Conservation (phyloP, 495 filamentous ascomycete genomes). For the Aspergillus campestris region DNA sequence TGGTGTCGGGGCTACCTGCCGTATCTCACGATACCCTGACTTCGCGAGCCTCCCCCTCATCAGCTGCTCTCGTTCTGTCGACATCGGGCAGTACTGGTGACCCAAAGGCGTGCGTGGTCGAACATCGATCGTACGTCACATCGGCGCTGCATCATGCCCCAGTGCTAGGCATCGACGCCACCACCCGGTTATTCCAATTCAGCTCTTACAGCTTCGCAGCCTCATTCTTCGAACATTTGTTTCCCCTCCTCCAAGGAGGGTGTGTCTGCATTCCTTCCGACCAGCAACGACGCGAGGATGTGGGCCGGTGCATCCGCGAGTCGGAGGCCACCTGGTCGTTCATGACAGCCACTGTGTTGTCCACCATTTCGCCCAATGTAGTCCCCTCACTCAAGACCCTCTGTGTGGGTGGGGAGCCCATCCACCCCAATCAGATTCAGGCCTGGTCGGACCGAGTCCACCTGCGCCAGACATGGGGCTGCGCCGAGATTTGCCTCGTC, state of each 20-base stretch:
- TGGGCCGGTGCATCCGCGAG: not conserved
- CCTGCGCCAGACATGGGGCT: constrained; percentile 11
- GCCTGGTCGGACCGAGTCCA: not conserved
- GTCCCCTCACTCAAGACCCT: constrained; percentile 26
- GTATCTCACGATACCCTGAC: too few species aligned
- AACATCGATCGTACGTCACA: constrained; percentile 10
- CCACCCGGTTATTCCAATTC: constrained; percentile 9
- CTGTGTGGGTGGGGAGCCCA: constrained; percentile 34
- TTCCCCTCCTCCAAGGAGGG: constrained; percentile 9
- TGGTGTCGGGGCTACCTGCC: too few species aligned
- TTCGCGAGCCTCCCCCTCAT: too few species aligned
- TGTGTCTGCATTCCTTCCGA: constrained; percentile 16
- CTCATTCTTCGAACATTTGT: constrained; percentile 6
- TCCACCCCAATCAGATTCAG: constrained; percentile 9
- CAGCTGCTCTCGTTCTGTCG: constrained; percentile 39
- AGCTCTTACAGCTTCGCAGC: constrained; percentile 11
- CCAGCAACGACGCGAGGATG: constrained; percentile 1
- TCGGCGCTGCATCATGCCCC: constrained; percentile 42
- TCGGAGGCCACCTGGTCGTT: not conserved
- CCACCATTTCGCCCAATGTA: constrained; percentile 14
- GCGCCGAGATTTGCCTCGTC: constrained; percentile 24
- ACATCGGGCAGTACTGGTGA: constrained; percentile 75
- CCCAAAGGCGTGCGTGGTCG: constrained; percentile 70
- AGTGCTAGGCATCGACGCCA: constrained; percentile 38
- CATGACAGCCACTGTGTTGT: constrained; percentile 13